Percentiles rank a stretch among this genome's conserved stretches.
These are phyloP conservation scores for Noccaea bulbosa DNA, from an alignment of 345 rosid species.

Conservation along the genomic window DNA sequence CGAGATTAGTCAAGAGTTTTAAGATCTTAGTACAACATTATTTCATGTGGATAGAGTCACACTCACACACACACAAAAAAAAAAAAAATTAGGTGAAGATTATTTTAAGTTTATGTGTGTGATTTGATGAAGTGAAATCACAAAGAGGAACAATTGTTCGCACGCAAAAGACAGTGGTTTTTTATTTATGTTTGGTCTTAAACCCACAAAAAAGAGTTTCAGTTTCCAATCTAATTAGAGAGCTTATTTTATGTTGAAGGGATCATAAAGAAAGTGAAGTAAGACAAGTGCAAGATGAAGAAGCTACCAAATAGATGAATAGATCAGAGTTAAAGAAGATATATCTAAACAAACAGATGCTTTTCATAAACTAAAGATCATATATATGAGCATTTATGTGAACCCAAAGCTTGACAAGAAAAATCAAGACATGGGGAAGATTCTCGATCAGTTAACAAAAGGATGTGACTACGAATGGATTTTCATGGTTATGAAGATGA, in stretches of 20 bases:
- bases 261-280: slow-evolving; percentile 12
- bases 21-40: slow-evolving; percentile 40
- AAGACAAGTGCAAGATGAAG: slow-evolving; percentile 30
- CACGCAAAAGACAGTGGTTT: slow-evolving; percentile 27
- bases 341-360: slow-evolving; percentile 11
- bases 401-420: background rate
- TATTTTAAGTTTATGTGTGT: slow-evolving; percentile 2
- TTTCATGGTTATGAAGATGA: background rate
- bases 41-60: slow-evolving; percentile 56
- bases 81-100: background rate
- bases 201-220: slow-evolving; percentile 20
- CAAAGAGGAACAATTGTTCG: slow-evolving; percentile 33
- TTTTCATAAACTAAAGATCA: slow-evolving; percentile 24
- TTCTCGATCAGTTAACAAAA: slow-evolving; percentile 16
- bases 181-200: background rate
- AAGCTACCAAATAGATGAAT: slow-evolving; percentile 9
- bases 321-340: slow-evolving; percentile 14
- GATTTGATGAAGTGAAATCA: slow-evolving; percentile 27
- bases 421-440: slow-evolving; percentile 1
- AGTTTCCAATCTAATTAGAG: slow-evolving; percentile 33
- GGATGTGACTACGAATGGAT: background rate
- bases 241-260: slow-evolving; percentile 44
- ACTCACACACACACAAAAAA: background rate
- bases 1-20: too few species aligned
- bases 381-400: background rate